Evolutionary conservation across 768 basidiomycete genomes (phyloP), one percentile per base, ranked within the genome.

Genomic region (Gloeopeniophorella convolvens): DNA sequence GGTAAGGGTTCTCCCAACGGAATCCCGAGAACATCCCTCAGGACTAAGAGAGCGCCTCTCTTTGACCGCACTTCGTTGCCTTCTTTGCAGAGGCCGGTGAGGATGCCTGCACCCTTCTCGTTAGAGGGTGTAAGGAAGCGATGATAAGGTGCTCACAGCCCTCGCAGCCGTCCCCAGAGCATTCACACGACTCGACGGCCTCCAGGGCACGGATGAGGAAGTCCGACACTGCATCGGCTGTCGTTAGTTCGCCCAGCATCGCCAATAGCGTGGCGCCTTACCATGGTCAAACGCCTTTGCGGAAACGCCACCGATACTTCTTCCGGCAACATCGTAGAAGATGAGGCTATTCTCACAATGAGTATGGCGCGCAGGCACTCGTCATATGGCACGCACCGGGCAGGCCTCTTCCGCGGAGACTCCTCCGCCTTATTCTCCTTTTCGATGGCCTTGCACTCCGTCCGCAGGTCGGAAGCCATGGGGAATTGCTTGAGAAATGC

Each of bases 231-330:
- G 47, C 1, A 39, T 20, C 21, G 18, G 9, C n/a, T 27, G 33
- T 24, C 7, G 45, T 49, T 31, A 43, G 20, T 5, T 16, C 28
- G 39, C 16, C 20, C 20, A 26, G 30, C 7, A 18, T 9, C 13
- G 16, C 8, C 8, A 2, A 42, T 12, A 9, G 16, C 35, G 10
- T 11, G 32, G 10, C 9, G 5, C 56, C 71, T 24, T 59, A 86
- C 89, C 77, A 58, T 88, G 80, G 59, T 93, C 92, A 60, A 92
- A 92, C 2, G 85, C 89, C 60, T 83, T 89, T 3, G 80, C 77
- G 26, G 85, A 78, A 5, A 85, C 71, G 0, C 87, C 85, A 15
- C 85, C 83, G n/a, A 32, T 28, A 7, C 73, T 75, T 58, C 77
- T 80, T 1, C 83, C 86, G 8, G 78, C 69, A 16, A 72, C 64